Evolutionary conservation across 140 eudicot species (phyloP).

Genomic region (Oenanthe javanica): DNA sequence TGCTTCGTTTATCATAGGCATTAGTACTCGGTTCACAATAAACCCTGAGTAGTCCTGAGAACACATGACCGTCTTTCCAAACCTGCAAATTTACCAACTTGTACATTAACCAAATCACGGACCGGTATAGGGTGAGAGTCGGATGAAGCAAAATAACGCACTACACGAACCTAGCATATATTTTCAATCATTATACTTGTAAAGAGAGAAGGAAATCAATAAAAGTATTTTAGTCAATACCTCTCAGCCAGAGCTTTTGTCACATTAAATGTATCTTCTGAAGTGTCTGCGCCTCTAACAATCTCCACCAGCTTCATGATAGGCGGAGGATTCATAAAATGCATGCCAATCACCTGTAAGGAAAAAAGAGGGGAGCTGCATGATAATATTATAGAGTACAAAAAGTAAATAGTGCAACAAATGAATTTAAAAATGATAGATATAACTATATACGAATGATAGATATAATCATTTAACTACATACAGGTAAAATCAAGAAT

Average conservation of each 20-base stretch:
- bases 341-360: slow-evolving; percentile 85
- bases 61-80: slow-evolving; percentile 82
- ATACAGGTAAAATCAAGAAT: too few species aligned
- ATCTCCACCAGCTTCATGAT: slow-evolving; percentile 89
- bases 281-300: slow-evolving; percentile 79
- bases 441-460: neutral
- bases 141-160: neutral
- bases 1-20: slow-evolving; percentile 98
- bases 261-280: slow-evolving; percentile 57
- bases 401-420: neutral
- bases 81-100: too few species aligned
- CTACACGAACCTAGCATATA: too few species aligned
- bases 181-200: too few species aligned
- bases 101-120: neutral
- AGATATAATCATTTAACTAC: too few species aligned
- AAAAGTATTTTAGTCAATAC: slow-evolving; percentile 20
- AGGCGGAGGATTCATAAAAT: slow-evolving; percentile 95
- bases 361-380: neutral
- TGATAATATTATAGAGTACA: neutral
- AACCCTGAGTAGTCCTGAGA: slow-evolving; percentile 81
- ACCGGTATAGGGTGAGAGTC: neutral
- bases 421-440: neutral
- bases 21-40: slow-evolving; percentile 77
- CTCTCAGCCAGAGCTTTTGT: slow-evolving; percentile 84
- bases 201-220: neutral